Percentiles rank a stretch among this genome's conserved stretches.
Evolutionary conservation across 2,329 filamentous ascomycete genomes (phyloP).

Genomic region (Chaetomiaceae sp.): DNA sequence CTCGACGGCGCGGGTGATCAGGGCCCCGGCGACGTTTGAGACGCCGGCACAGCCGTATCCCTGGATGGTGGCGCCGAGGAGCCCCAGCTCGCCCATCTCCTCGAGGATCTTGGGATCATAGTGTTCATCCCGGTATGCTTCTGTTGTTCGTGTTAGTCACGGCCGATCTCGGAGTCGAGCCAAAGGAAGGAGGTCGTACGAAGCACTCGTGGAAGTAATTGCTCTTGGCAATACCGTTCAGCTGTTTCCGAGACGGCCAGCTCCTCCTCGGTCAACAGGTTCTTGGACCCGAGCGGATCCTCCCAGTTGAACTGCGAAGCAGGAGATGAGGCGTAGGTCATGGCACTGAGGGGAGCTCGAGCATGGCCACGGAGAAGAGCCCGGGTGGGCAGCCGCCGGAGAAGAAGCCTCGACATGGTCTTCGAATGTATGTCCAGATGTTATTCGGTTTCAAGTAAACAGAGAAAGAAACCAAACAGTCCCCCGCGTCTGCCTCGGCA

Average conservation of each 20-base stretch:
- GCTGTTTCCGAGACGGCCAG: constrained; percentile 84
- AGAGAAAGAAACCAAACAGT: too few relatives aligned
- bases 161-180: background rate
- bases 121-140: constrained; percentile 65
- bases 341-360: background rate
- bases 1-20: constrained; percentile 83
- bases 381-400: constrained; percentile 13
- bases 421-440: background rate
- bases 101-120: constrained; percentile 75
- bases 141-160: constrained; percentile 19
- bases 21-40: constrained; percentile 72
- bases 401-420: constrained; percentile 25
- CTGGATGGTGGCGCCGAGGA: constrained; percentile 75
- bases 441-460: background rate
- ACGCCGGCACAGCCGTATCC: constrained; percentile 81
- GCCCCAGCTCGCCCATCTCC: constrained; percentile 82
- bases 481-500: background rate
- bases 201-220: constrained; percentile 76
- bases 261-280: constrained; percentile 84
- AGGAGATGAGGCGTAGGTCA: constrained; percentile 22
- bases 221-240: constrained; percentile 90
- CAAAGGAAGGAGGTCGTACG: constrained; percentile 47
- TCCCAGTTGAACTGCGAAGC: constrained; percentile 72
- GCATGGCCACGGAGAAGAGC: constrained; percentile 10
- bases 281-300: constrained; percentile 73